phyloP scores from a whole-genome alignment of 345 rosid species.

The Salix suchowensis region DNA sequence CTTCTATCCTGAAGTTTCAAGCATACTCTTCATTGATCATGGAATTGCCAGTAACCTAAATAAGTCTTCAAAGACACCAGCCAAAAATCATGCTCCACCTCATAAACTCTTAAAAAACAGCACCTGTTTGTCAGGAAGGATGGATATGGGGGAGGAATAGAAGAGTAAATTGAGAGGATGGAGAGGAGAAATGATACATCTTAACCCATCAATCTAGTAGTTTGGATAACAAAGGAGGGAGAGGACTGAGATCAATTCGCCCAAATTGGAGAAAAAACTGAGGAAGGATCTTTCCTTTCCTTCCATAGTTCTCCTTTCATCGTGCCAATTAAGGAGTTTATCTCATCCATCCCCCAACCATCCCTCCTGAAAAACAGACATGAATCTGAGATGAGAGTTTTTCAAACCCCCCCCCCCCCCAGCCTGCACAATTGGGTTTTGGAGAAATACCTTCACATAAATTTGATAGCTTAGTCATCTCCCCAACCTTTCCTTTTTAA shows the following conservation, averaged over 20 bases:
- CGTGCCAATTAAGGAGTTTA: neutral
- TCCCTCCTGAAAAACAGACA: neutral
- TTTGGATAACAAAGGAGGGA: neutral
- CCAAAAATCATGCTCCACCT: neutral
- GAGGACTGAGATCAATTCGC: neutral
- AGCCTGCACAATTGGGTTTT: neutral
- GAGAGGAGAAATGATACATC: neutral
- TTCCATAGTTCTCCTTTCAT: neutral
- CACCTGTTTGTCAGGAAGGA: neutral
- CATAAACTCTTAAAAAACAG: neutral
- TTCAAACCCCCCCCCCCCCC: too few relatives aligned
- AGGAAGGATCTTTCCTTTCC: neutral
- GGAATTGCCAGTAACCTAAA: neutral
- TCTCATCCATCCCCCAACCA: neutral
- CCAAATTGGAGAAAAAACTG: neutral
- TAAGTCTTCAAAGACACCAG: neutral
- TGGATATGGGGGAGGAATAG: neutral
- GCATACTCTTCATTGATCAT: neutral
- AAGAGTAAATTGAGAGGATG: neutral
- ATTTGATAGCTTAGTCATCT: neutral
- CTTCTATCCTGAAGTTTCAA: neutral
- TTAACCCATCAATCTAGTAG: neutral
- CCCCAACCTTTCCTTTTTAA: neutral
- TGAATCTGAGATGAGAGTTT: neutral
- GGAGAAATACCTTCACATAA: neutral